Conservation (phyloP, 495 filamentous ascomycete genomes). For the Penicillium verhagenii region DNA sequence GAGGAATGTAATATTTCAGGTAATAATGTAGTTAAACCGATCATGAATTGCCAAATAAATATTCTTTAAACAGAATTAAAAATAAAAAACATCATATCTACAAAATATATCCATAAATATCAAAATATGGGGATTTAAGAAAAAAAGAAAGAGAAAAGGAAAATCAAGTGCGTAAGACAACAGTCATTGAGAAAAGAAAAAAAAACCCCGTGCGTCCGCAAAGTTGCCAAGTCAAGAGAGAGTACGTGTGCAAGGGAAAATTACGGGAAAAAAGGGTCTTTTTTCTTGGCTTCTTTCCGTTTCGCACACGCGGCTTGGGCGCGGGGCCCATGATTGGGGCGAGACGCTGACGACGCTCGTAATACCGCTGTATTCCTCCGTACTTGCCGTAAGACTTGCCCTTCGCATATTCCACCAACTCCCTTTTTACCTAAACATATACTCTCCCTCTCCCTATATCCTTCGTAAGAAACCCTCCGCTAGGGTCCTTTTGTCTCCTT, state of each 20-base stretch:
- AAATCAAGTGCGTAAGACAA: constrained; percentile 6
- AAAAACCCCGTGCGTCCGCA: constrained; percentile 6
- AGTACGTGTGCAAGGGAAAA: constrained; percentile 25
- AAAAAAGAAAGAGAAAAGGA: too few relatives aligned
- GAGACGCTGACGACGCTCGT: constrained; percentile 49
- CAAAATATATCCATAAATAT: too few relatives aligned
- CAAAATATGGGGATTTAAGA: neutral
- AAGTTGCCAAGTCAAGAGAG: constrained; percentile 13
- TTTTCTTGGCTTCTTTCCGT: constrained; percentile 30
- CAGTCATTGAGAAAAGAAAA: neutral
- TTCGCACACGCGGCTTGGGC: constrained; percentile 47
- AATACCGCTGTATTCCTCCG: constrained; percentile 19
- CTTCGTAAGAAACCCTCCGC: neutral
- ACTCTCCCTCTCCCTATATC: neutral
- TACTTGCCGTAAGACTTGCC: constrained; percentile 10
- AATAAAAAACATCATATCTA: too few relatives aligned
- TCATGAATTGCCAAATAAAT: too few relatives aligned
- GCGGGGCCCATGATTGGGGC: constrained; percentile 44
- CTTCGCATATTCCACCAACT: constrained; percentile 7
- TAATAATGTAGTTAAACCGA: too few relatives aligned
- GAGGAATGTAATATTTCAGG: too few relatives aligned
- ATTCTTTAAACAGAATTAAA: too few relatives aligned
- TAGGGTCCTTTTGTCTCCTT: constrained; percentile 6
- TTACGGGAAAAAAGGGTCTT: constrained; percentile 31
- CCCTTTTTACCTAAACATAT: constrained; percentile 7